A percentile compares a stretch with the other conserved stretches of the same genome.
phyloP scores from a whole-genome alignment of 768 basidiomycete genomes.

The Boletus rufocinnamomeus region DNA sequence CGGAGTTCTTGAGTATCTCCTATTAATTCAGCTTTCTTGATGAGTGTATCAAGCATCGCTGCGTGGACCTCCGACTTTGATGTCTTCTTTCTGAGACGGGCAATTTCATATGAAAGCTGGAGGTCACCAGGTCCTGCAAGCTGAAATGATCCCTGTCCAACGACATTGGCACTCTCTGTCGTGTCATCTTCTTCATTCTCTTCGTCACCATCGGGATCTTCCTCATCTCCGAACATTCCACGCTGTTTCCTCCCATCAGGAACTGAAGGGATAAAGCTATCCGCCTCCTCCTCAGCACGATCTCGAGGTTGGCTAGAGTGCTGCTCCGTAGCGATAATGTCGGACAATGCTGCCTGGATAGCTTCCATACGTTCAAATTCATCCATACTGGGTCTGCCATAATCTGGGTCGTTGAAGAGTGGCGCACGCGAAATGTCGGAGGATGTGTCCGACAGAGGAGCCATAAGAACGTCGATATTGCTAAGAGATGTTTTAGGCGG shows the following conservation, averaged over 20 bases:
- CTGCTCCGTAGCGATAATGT: conserved; percentile 89
- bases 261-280: conserved; percentile 5
- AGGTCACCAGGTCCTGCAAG: conserved; percentile 89
- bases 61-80: conserved; percentile 78
- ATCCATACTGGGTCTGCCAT: conserved; percentile 49
- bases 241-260: conserved; percentile 19
- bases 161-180: conserved; percentile 23
- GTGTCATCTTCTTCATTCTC: conserved; percentile 47
- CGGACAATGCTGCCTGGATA: conserved; percentile 92
- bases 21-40: conserved; percentile 93
- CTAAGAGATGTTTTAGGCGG: conserved; percentile 32
- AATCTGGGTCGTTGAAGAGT: conserved; percentile 80
- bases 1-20: conserved; percentile 86
- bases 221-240: conserved; percentile 42
- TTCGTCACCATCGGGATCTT: conserved; percentile 43
- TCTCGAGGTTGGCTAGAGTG: conserved; percentile 36
- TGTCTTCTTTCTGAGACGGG: conserved; percentile 74
- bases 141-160: conserved; percentile 57
- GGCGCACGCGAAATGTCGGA: conserved; percentile 66
- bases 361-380: conserved; percentile 91
- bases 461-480: conserved; percentile 84
- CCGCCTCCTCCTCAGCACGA: conserved; percentile 13
- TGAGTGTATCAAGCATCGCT: conserved; percentile 79
- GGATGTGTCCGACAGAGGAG: conserved; percentile 54
- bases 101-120: conserved; percentile 85